Evolutionary conservation across 2,329 filamentous ascomycete genomes (phyloP).

Genomic region (Chrysoporthe austroafricana): DNA sequence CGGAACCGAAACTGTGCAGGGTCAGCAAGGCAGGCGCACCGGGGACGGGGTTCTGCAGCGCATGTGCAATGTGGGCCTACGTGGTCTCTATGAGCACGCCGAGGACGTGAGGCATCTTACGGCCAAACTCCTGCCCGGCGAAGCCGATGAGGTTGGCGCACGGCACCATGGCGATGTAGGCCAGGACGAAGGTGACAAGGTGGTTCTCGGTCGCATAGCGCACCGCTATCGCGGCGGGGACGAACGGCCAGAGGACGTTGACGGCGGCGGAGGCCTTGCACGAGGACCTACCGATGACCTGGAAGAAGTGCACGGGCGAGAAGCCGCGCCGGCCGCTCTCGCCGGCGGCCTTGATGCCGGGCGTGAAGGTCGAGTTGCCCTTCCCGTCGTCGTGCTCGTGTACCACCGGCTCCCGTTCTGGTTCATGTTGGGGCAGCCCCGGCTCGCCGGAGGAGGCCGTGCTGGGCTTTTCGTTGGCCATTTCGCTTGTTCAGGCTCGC

Average conservation of each 20-base stretch:
- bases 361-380: slow-evolving; percentile 28
- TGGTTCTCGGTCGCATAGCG: slow-evolving; percentile 51
- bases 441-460: slow-evolving; percentile 31
- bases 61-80: not conserved
- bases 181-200: slow-evolving; percentile 68
- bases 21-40: not conserved
- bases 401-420: slow-evolving; percentile 30
- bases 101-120: slow-evolving; percentile 75
- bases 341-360: slow-evolving; percentile 48
- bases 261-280: slow-evolving; percentile 66
- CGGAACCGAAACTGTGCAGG: slow-evolving; percentile 61
- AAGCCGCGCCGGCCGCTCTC: slow-evolving; percentile 72
- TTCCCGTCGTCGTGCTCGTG: slow-evolving; percentile 28
- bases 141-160: slow-evolving; percentile 78
- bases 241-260: slow-evolving; percentile 76
- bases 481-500: not conserved
- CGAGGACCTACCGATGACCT: slow-evolving; percentile 66
- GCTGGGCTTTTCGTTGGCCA: slow-evolving; percentile 21
- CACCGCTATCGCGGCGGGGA: slow-evolving; percentile 72
- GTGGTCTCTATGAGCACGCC: slow-evolving; percentile 66
- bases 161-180: slow-evolving; percentile 78
- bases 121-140: slow-evolving; percentile 70
- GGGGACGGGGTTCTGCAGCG: too few species aligned
- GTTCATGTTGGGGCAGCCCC: slow-evolving; percentile 33
- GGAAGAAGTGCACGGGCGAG: slow-evolving; percentile 65